Conservation (phyloP, 2,329 filamentous ascomycete genomes). For the Monilinia aucupariae region DNA sequence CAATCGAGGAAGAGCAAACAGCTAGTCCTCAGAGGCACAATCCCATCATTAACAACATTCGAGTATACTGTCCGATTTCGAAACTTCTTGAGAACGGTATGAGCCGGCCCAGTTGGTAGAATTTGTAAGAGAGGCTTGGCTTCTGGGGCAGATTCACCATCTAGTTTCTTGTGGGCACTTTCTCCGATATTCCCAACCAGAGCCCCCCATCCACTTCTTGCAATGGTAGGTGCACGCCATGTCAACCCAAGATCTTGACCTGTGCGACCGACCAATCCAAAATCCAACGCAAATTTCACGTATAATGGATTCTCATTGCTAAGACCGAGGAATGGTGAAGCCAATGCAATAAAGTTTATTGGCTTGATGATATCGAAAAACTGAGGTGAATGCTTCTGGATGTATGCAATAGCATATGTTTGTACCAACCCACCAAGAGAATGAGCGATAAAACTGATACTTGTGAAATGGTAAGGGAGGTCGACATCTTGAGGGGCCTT, state of each 20-base stretch:
- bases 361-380: conserved; percentile 86
- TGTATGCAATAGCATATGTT: conserved; percentile 92
- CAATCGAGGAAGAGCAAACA: conserved; percentile 96
- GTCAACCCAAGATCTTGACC: conserved; percentile 92
- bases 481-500: conserved; percentile 38
- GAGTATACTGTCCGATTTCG: conserved; percentile 89
- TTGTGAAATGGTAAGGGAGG: conserved; percentile 76
- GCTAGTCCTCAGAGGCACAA: conserved; percentile 89
- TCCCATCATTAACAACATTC: conserved; percentile 96
- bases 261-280: conserved; percentile 91
- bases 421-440: conserved; percentile 86
- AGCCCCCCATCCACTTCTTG: conserved; percentile 80
- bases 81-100: conserved; percentile 80
- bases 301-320: conserved; percentile 98
- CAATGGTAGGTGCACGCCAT: conserved; percentile 84
- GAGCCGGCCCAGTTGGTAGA: conserved; percentile 83
- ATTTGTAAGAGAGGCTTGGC: conserved; percentile 87
- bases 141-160: conserved; percentile 62
- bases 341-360: conserved; percentile 84
- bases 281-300: conserved; percentile 93
- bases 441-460: conserved; percentile 91
- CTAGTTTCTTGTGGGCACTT: conserved; percentile 55
- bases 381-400: conserved; percentile 87
- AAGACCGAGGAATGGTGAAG: conserved; percentile 80
- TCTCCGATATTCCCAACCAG: conserved; percentile 76